Evolutionary conservation across 768 basidiomycete species (phyloP).

Genomic region (Mycena pura): DNA sequence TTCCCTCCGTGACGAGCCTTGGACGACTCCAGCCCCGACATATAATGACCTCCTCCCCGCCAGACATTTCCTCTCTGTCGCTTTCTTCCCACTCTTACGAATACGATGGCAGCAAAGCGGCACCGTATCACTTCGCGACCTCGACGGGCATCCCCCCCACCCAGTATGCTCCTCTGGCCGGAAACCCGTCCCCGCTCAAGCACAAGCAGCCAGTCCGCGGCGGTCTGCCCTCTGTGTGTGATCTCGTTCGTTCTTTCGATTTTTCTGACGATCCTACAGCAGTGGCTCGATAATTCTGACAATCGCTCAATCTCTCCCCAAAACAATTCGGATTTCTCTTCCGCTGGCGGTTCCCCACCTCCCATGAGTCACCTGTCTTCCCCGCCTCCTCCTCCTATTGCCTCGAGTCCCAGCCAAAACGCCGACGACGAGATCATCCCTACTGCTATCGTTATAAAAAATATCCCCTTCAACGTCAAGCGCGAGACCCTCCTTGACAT

Average conservation of each 20-base stretch:
- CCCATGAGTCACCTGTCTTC: conserved; percentile 59
- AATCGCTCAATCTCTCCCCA: conserved; percentile 84
- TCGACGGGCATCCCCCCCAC: conserved; percentile 61
- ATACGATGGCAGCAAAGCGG: conserved; percentile 69
- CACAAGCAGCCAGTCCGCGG: conserved; percentile 72
- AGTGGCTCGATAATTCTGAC: conserved; percentile 90
- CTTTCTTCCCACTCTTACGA: conserved; percentile 83
- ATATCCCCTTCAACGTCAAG: conserved; percentile 99
- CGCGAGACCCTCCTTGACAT: conserved; percentile 95
- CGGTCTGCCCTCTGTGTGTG: conserved; percentile 76
- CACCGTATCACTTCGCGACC: conserved; percentile 71
- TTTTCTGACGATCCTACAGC: conserved; percentile 51
- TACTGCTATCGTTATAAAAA: conserved; percentile 99
- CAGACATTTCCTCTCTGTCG: conserved; percentile 80
- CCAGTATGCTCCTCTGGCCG: conserved; percentile 63
- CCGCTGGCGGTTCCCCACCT: conserved; percentile 78
- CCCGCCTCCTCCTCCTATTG: conserved; percentile 46
- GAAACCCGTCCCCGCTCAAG: conserved; percentile 76
- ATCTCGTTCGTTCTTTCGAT: conserved; percentile 23
- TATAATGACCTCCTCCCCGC: conserved; percentile 83
- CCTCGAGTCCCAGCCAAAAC: conserved; percentile 58
- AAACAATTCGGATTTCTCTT: conserved; percentile 89
- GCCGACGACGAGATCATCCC: conserved; percentile 94
- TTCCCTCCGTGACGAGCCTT: conserved; percentile 42
- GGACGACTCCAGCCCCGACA: conserved; percentile 31